These are phyloP conservation scores for Mortierella sp. DNA, from an alignment of 371 early-diverging fungal genomes.

Conservation along the genomic window DNA sequence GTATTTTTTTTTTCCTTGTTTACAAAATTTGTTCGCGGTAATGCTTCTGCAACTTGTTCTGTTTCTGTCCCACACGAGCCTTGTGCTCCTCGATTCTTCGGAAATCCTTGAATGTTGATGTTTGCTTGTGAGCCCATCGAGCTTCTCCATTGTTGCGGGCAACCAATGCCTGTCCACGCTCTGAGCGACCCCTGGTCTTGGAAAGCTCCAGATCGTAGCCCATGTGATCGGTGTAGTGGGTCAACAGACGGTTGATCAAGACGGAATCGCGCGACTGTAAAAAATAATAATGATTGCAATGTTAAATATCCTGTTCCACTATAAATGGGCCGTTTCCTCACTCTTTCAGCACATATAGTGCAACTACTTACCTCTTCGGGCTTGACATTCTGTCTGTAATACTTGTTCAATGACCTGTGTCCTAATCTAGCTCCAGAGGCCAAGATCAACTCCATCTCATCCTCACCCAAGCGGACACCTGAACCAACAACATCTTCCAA, in stretches of 20 bases:
- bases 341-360: background rate
- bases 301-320: background rate
- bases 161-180: conserved; percentile 51
- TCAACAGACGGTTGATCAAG: conserved; percentile 69
- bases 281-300: background rate
- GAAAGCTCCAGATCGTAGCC: conserved; percentile 51
- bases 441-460: conserved; percentile 87
- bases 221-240: conserved; percentile 62
- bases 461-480: conserved; percentile 64
- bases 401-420: conserved; percentile 83
- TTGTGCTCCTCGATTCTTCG: conserved; percentile 75
- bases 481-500: conserved; percentile 65
- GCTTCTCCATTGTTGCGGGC: conserved; percentile 55
- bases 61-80: conserved; percentile 82
- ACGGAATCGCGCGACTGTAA: conserved; percentile 64
- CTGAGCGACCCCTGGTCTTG: conserved; percentile 49
- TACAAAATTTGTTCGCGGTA: conserved; percentile 83
- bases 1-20: background rate
- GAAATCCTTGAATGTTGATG: conserved; percentile 64
- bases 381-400: conserved; percentile 89
- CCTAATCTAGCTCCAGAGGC: conserved; percentile 89
- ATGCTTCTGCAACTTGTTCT: conserved; percentile 89
- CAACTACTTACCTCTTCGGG: conserved; percentile 65
- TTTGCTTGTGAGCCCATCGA: conserved; percentile 60
- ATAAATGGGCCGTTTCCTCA: background rate